phyloP scores from a whole-genome alignment of 495 filamentous ascomycete genomes.

The Penicillium nucicola region DNA sequence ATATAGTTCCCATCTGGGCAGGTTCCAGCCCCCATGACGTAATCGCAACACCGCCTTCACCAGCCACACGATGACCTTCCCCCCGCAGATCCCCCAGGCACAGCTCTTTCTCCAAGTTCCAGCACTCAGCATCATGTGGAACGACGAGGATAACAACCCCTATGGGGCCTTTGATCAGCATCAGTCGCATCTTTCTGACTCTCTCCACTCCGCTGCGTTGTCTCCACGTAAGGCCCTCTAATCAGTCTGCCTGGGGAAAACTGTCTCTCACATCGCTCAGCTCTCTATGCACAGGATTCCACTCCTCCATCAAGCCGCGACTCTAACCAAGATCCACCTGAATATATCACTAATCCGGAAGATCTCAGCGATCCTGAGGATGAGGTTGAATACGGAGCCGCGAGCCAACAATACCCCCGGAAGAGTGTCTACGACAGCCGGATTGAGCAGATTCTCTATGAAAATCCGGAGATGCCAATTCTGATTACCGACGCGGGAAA shows the following conservation, averaged over 20 bases:
- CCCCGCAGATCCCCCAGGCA: constrained; percentile 27
- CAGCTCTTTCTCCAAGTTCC: constrained; percentile 17
- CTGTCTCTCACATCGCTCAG: constrained; percentile 27
- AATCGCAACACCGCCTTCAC: constrained; percentile 10
- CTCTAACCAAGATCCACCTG: constrained; percentile 52
- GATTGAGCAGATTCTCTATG: constrained; percentile 93
- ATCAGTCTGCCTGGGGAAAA: background rate
- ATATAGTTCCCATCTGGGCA: too few species aligned
- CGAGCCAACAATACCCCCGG: constrained; percentile 40
- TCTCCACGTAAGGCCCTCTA: constrained; percentile 39
- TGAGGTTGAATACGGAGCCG: constrained; percentile 32
- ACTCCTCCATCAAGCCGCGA: constrained; percentile 47
- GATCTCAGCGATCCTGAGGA: constrained; percentile 65
- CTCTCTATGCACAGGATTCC: constrained; percentile 41
- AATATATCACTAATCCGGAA: constrained; percentile 52
- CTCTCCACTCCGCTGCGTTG: constrained; percentile 61
- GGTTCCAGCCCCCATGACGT: constrained; percentile 3
- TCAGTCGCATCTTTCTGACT: constrained; percentile 72
- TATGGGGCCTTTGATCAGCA: constrained; percentile 87
- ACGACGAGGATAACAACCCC: constrained; percentile 93
- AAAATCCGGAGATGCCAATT: constrained; percentile 85
- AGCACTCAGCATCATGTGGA: constrained; percentile 49
- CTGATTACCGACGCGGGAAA: constrained; percentile 92
- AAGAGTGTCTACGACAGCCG: constrained; percentile 92
- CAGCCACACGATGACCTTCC: constrained; percentile 10